A percentile compares a stretch with the other conserved stretches of the same genome.
Conservation (phyloP, 345 rosid genomes). For the Aquilaria yunnanensis region DNA sequence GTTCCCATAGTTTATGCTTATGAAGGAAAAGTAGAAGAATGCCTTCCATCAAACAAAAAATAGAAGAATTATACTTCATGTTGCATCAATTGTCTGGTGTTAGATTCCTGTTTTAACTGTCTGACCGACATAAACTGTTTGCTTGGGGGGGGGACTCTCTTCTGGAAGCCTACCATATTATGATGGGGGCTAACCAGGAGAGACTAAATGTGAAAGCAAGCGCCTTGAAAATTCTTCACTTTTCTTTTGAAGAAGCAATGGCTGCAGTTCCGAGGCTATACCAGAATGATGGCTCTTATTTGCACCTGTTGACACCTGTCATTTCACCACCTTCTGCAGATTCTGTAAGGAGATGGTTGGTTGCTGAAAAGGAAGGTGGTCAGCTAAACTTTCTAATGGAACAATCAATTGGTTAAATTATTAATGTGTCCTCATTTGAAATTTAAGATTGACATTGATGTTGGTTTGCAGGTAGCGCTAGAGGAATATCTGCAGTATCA, state of each 20-base stretch:
- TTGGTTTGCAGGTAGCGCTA: constrained; percentile 26
- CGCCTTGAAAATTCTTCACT: constrained; percentile 11
- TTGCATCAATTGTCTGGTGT: too few relatives aligned
- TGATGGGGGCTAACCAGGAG: constrained; percentile 19
- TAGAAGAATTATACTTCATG: too few relatives aligned
- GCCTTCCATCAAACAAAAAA: too few relatives aligned
- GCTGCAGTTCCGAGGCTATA: constrained; percentile 58
- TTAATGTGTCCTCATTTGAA: too few relatives aligned
- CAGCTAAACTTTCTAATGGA: neutral
- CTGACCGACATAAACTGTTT: constrained; percentile 24
- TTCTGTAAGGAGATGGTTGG: constrained; percentile 53
- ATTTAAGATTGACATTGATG: neutral
- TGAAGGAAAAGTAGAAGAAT: too few relatives aligned
- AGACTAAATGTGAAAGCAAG: constrained; percentile 19
- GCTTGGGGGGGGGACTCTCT: constrained; percentile 32
- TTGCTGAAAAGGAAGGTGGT: constrained; percentile 36
- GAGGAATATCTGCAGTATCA: constrained; percentile 14
- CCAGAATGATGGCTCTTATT: constrained; percentile 68
- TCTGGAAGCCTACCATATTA: constrained; percentile 43
- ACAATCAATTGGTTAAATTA: too few relatives aligned
- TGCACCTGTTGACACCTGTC: constrained; percentile 63
- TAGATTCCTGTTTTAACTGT: constrained; percentile 8
- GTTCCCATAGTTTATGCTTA: too few relatives aligned
- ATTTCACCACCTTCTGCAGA: constrained; percentile 68
- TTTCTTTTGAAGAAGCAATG: constrained; percentile 29